Percentiles rank a stretch among this genome's conserved stretches.
Evolutionary conservation across 768 basidiomycete species (phyloP).

Genomic region (Amanita inopinata): DNA sequence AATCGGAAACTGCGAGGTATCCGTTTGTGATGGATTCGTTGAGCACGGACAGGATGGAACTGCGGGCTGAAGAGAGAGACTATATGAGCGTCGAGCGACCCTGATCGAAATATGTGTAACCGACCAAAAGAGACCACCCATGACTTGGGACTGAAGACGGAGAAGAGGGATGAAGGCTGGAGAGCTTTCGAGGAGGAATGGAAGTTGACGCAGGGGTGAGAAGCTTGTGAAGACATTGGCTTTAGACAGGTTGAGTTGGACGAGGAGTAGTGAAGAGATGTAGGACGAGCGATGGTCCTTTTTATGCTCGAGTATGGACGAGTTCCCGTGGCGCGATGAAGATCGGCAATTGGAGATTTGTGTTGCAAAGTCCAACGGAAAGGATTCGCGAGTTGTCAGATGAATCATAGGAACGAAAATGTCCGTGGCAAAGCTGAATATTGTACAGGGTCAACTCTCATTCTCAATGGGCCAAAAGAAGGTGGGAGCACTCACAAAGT

Average conservation of each 20-base stretch:
- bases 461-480: slow-evolving; percentile 16
- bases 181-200: slow-evolving; percentile 32
- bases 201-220: slow-evolving; percentile 33
- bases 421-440: slow-evolving; percentile 15
- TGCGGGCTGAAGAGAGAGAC: slow-evolving; percentile 33
- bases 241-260: slow-evolving; percentile 11
- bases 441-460: slow-evolving; percentile 20
- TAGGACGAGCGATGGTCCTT: slow-evolving; percentile 19
- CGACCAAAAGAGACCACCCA: slow-evolving; percentile 43
- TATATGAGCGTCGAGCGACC: slow-evolving; percentile 10
- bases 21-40: slow-evolving; percentile 49
- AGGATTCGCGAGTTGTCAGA: slow-evolving; percentile 27
- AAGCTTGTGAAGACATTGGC: slow-evolving; percentile 27
- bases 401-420: slow-evolving; percentile 23
- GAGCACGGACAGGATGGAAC: slow-evolving; percentile 49
- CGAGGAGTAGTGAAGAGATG: slow-evolving; percentile 21
- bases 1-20: slow-evolving; percentile 52
- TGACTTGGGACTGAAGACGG: slow-evolving; percentile 35
- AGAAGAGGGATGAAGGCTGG: slow-evolving; percentile 31
- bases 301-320: slow-evolving; percentile 22
- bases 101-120: slow-evolving; percentile 5
- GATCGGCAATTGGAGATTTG: slow-evolving; percentile 30
- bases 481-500: slow-evolving; percentile 17
- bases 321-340: slow-evolving; percentile 30
- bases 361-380: slow-evolving; percentile 12